phyloP scores from a whole-genome alignment of 176 grass and related monocot species.

The Aegilops speltoides region DNA sequence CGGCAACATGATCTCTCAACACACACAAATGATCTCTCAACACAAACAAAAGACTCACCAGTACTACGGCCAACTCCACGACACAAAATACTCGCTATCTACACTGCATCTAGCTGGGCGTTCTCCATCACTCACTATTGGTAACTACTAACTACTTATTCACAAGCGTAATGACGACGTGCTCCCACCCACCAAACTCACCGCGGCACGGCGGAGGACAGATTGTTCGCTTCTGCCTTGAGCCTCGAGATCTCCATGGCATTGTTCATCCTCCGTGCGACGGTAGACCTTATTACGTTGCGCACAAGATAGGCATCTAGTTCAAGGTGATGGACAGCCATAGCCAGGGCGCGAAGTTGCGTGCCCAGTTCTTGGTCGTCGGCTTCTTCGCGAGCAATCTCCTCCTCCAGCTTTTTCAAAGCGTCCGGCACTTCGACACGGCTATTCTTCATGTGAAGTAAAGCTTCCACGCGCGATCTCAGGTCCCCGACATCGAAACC shows the following conservation, averaged over 20 bases:
- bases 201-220: constrained; percentile 6
- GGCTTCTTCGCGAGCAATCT: constrained; percentile 1
- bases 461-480: constrained; percentile 34
- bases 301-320: constrained; percentile 10
- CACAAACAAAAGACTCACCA: constrained; percentile 1
- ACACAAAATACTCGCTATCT: neutral
- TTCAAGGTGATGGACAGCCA: constrained; percentile 18
- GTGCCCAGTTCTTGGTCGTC: neutral
- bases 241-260: constrained; percentile 26
- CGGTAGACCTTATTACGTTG: neutral
- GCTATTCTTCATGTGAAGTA: constrained; percentile 40
- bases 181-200: neutral
- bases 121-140: neutral
- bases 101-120: neutral
- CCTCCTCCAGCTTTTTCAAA: neutral
- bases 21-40: neutral
- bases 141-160: neutral
- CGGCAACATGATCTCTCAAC: neutral
- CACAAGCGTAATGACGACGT: neutral
- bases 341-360: constrained; percentile 13
- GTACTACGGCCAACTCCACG: neutral
- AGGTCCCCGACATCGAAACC: constrained; percentile 54
- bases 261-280: neutral
- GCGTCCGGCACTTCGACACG: neutral
- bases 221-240: neutral